These are phyloP conservation scores for Apiospora arundinis DNA, from an alignment of 2,329 filamentous ascomycete species.

Conservation along the genomic window DNA sequence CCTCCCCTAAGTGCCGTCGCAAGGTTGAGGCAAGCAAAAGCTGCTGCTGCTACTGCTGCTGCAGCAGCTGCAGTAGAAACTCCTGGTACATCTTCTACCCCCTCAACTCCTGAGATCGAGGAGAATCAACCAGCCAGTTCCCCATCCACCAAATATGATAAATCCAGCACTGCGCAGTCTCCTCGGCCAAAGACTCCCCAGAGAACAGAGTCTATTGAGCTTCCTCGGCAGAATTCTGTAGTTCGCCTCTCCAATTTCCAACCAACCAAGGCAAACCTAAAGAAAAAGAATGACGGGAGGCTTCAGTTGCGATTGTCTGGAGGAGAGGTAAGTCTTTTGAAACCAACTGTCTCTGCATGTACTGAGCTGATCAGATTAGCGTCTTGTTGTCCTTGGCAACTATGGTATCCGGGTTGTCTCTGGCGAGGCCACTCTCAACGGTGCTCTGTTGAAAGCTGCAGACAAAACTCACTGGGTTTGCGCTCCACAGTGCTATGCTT, in stretches of 20 bases:
- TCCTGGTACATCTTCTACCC: neutral
- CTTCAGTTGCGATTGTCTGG: conserved; percentile 34
- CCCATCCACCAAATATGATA: no score
- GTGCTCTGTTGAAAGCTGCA: conserved; percentile 61
- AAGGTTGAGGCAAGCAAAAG: conserved; percentile 44
- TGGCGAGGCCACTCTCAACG: conserved; percentile 70
- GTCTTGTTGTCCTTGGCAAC: conserved; percentile 69
- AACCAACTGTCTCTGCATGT: no score
- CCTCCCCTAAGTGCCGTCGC: conserved; percentile 52
- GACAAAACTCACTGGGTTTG: conserved; percentile 61
- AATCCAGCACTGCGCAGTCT: no score
- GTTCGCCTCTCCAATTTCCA: conserved; percentile 38
- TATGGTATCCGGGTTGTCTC: conserved; percentile 68
- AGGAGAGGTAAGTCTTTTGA: conserved; percentile 36
- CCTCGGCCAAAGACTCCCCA: neutral
- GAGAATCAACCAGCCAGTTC: no score
- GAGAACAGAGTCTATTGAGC: neutral
- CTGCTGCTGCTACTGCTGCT: conserved; percentile 8
- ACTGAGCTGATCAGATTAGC: conserved; percentile 47
- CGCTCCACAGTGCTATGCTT: conserved; percentile 71
- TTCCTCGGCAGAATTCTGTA: conserved; percentile 18
- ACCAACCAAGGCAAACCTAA: conserved; percentile 35
- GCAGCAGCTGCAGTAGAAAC: conserved; percentile 1
- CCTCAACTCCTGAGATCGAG: conserved; percentile 14
- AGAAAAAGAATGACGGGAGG: conserved; percentile 33